Base-by-base conservation (phyloP, 106 monocot species). In the Platanthera guangdongensis region DNA sequence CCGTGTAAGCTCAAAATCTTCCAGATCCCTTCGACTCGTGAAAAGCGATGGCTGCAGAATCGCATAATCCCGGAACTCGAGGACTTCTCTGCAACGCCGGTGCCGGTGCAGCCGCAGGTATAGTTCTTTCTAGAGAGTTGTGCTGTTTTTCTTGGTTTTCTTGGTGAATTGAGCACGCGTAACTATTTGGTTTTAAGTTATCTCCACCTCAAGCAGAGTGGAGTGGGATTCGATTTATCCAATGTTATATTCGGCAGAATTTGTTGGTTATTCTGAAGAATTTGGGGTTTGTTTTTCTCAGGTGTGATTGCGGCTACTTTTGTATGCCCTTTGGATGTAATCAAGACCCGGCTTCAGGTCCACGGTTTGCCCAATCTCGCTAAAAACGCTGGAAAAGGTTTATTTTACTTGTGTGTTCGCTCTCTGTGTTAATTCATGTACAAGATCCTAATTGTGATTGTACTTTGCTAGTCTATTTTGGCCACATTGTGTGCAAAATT, bases 331-430 rank as follows among this genome's bases (percentile, higher is more conserved):
- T 80, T 90, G 71, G 89, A 90, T 77, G 89, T 90, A 74, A 90
- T 90, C 78, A 90, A 90, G 82, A 90, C 90, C 22, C 71, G 90
- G 78, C 83, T 90, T 73, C 90, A 90, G 71, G 90, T 90, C 47
- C 85, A 83, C 59, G 90, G 90, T 16, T 57, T 81, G 72, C 83
- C 83, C 11, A 81, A 81, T 18, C 78, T 86, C 14, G 74, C 14
- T 32, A 59, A 71, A 8, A 62, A 80, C 18, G 81, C 76, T 73
- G 18, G 79, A 15, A 83, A 82, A 83, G 90, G 90, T 87, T 18
- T 4, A 57, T 18, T n/a, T 57, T 57, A 18, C 57, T 19, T 57
- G 16, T 4, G 57, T 57, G 57, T 0, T 57, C n/a, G 16, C 57
- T 55, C 55, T 12, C 3, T 18, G 18, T 57, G 57, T 57, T 57